Percentiles rank a stretch among this genome's conserved stretches.
Evolutionary conservation across 345 rosid species (phyloP).

Genomic region (Populus davidiana): DNA sequence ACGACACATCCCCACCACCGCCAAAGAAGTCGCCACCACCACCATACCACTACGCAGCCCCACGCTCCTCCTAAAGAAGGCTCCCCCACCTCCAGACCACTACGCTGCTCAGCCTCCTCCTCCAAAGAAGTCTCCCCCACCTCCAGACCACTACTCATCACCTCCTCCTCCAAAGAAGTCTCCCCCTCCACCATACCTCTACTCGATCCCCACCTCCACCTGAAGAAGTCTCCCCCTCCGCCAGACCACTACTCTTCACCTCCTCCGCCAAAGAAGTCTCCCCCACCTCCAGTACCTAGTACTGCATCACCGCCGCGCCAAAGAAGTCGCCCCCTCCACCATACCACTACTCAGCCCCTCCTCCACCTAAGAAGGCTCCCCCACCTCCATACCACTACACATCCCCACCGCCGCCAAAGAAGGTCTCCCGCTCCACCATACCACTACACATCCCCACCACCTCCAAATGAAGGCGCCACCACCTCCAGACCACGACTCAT

Average conservation of each 20-base stretch:
- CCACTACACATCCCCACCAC: constrained; percentile 12
- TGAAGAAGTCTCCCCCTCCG: background rate
- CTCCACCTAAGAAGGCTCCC: background rate
- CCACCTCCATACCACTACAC: constrained; percentile 16
- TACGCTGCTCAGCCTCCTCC: constrained; percentile 10
- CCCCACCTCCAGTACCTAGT: constrained; percentile 16
- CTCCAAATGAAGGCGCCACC: constrained; percentile 1
- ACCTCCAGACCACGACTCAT: constrained; percentile 1
- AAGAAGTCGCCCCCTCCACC: constrained; percentile 5
- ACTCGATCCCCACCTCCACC: constrained; percentile 16
- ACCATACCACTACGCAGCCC: background rate
- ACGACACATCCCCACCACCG: constrained; percentile 3
- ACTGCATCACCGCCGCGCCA: background rate
- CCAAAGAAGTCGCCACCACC: background rate
- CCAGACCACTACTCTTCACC: constrained; percentile 15
- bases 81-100: background rate
- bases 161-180: background rate
- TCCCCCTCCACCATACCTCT: background rate
- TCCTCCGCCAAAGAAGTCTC: background rate
- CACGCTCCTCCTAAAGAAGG: background rate
- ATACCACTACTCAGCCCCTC: constrained; percentile 13
- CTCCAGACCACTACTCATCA: background rate
- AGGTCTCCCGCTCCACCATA: background rate
- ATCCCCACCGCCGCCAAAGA: background rate
- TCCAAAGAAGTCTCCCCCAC: background rate